Evolutionary conservation across 306 rosid genomes (phyloP), one percentile per base, ranked within the genome.

Genomic region (Castanea sativa): DNA sequence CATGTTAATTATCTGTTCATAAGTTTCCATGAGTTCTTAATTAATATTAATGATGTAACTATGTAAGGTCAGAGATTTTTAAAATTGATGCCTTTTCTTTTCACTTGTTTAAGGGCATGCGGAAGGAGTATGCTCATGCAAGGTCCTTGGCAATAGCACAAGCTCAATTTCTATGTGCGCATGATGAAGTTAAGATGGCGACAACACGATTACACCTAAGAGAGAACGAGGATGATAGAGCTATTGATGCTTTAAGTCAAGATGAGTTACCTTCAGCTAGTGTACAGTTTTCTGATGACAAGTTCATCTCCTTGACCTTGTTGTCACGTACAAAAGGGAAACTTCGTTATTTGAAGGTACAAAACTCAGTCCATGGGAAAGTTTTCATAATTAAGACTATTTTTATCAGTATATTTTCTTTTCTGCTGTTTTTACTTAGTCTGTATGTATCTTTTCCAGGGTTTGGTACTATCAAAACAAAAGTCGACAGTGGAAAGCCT

Each of bases 161-260:
- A 89, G 94, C 94, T 81, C 97, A 92, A 83, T 88, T 88, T 85
- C 85, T 95, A 80, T 91, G 90, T 75, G 96, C 99, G 49, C 94
- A 95, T 83, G 99, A 95, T 23, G 98, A 95, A 88, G 86, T 95
- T 80, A 92, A 90, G 86, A 92, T 90, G 99, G 99, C 99, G 0
- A 86, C 90, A 74, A 87, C 95, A 61, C 86, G 99, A 80, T 78
- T 92, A 82, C 90, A 84, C 79, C 75, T 91, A 58, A 79, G 83
- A 70, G 92, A 83, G 76, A 77, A 85, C 69, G 97, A 91, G 71
- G 75, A 92, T 82, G 96, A 95, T 69, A 85, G 83, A 73, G 89
- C 98, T 74, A 89, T 84, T 79, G 89, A 87, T 83, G 94, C 93
- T 76, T 73, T 92, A 45, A 87, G 88, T 77, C 89, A 89, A 88